Evolutionary conservation across 2,329 filamentous ascomycete genomes (phyloP), one percentile per base, ranked within the genome.

Genomic region (Botrytis pseudocinerea): DNA sequence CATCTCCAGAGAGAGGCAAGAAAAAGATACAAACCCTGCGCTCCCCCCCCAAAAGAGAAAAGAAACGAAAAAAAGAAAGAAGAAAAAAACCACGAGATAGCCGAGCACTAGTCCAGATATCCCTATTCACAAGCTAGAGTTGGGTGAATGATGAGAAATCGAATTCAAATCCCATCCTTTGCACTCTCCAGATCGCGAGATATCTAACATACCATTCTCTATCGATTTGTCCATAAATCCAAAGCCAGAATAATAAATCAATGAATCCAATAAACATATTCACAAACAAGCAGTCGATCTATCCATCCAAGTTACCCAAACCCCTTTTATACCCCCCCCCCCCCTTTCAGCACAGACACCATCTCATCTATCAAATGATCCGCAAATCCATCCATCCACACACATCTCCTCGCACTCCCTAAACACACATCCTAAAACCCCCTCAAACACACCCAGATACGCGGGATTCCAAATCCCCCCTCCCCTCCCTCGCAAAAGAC

Each of bases 231-330:
- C 1, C 25, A 25, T 6, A 7, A 16, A 28, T 16, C 5, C 7
- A 14, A 54, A 16, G 4, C n/a, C 2, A 8, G 6, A 28, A 54
- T 14, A 14, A 14, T 3, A 28, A 6, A 54, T 14, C 14, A 51
- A 51, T 8, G 14, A 2, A 28, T 16, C 3, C 16, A 28, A n/a
- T 8, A 1, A 54, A 54, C 6, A 14, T 1, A n/a, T 14, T n/a
- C 5, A n/a, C 25, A 16, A n/a, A 16, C 14, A 6, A 12, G 2
- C 2, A 2, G 25, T 54, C n/a, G 0, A n/a, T 7, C 48, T 12
- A n/a, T n/a, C 9, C 32, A 32, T 32, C 32, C 32, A 32, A 32
- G 32, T 32, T 12, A 14, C 48, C 5, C 44, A 22, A 57, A 28
- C n/a, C 51, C 51, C 51, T 28, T 57, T 57, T 54, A 18, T 3